Percentiles rank a stretch among this genome's conserved stretches.
phyloP scores from a whole-genome alignment of 2,329 filamentous ascomycete genomes.

The Xylaria polymorpha region DNA sequence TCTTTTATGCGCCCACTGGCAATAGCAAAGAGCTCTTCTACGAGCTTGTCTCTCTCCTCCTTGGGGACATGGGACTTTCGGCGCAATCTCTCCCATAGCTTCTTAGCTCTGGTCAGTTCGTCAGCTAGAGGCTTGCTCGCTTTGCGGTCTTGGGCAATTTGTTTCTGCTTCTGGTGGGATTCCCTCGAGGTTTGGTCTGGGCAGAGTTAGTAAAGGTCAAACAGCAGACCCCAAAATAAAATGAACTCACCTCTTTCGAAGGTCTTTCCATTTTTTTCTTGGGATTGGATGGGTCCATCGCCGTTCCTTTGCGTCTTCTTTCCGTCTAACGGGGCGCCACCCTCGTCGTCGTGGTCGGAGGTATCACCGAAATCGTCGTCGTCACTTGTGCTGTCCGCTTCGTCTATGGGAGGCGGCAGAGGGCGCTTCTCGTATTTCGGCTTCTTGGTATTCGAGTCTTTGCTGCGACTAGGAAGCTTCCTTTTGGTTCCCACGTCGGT shows the following conservation, averaged over 20 bases:
- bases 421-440: conserved; percentile 52
- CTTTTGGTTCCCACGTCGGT: conserved; percentile 65
- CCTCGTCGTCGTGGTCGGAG: conserved; percentile 67
- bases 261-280: conserved; percentile 52
- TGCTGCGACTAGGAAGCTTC: conserved; percentile 66
- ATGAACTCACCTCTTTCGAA: conserved; percentile 57
- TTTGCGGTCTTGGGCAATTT: conserved; percentile 87
- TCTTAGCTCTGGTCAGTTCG: conserved; percentile 88
- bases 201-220: conserved; percentile 34
- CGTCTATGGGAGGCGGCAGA: conserved; percentile 55
- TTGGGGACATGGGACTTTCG: conserved; percentile 92
- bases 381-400: conserved; percentile 52
- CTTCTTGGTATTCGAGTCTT: conserved; percentile 55
- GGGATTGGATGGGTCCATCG: conserved; percentile 44
- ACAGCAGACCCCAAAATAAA: not conserved
- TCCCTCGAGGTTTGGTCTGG: conserved; percentile 78
- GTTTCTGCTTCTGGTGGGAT: conserved; percentile 93
- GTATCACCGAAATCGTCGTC: conserved; percentile 54
- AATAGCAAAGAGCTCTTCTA: conserved; percentile 90
- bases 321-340: conserved; percentile 61
- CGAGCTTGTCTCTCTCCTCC: conserved; percentile 87
- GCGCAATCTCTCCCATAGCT: conserved; percentile 94
- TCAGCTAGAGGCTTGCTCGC: conserved; percentile 93
- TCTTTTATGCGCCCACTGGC: conserved; percentile 92
- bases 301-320: conserved; percentile 53